A percentile compares a stretch with the other conserved stretches of the same genome.
Conservation (phyloP, 768 basidiomycete species). For the Coprinellus micaceus region DNA sequence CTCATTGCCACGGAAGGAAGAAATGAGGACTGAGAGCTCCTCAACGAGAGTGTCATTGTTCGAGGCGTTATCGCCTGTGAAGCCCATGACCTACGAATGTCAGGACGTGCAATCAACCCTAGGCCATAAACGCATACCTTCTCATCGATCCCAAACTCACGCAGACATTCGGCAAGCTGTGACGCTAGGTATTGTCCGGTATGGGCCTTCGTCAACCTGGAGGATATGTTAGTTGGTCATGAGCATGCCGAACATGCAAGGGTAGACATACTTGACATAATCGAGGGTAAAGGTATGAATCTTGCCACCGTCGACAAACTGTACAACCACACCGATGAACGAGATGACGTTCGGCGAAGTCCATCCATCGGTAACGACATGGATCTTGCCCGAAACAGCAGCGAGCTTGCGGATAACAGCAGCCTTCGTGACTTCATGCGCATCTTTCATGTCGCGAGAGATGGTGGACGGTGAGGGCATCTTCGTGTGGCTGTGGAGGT, state of each 20-base stretch:
- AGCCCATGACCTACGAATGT: constrained; percentile 19
- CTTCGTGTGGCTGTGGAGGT: neutral
- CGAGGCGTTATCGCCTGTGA: constrained; percentile 33
- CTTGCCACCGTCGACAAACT: neutral
- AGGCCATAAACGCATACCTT: constrained; percentile 18
- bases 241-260: neutral
- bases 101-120: neutral
- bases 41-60: constrained; percentile 34
- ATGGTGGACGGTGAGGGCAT: neutral
- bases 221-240: constrained; percentile 31
- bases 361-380: neutral
- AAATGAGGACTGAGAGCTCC: constrained; percentile 20
- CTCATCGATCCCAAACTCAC: constrained; percentile 19
- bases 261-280: no score
- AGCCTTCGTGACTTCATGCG: no score
- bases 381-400: neutral
- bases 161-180: neutral
- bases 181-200: neutral
- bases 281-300: neutral
- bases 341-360: neutral
- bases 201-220: neutral
- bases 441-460: neutral
- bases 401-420: no score
- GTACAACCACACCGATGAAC: neutral
- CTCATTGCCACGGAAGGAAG: constrained; percentile 16